Evolutionary conservation across 768 basidiomycete genomes (phyloP).

Genomic region (Auriscalpium orientale): DNA sequence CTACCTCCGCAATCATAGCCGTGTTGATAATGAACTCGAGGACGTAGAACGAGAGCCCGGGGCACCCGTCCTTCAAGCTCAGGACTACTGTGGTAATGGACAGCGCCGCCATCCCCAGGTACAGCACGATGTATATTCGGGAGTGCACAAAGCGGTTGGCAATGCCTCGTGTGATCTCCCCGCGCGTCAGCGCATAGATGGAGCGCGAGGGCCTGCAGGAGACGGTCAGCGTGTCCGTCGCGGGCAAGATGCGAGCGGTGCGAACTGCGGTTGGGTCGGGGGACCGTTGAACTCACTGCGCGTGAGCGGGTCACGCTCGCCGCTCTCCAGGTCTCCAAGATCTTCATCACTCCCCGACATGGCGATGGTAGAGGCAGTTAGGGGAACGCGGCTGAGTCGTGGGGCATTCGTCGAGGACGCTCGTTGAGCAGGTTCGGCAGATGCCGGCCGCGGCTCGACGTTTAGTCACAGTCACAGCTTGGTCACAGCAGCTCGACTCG

Average conservation of each 20-base stretch:
- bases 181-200: slow-evolving; percentile 76
- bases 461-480: background rate
- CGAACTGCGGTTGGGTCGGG: slow-evolving; percentile 18
- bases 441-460: background rate
- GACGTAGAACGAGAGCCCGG: slow-evolving; percentile 80
- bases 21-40: slow-evolving; percentile 85
- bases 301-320: slow-evolving; percentile 24
- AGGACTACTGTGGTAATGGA: slow-evolving; percentile 82
- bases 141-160: slow-evolving; percentile 90
- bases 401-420: background rate
- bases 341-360: slow-evolving; percentile 21
- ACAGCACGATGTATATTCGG: slow-evolving; percentile 78
- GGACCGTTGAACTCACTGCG: slow-evolving; percentile 7
- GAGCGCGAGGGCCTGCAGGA: slow-evolving; percentile 61
- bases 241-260: slow-evolving; percentile 7
- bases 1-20: slow-evolving; percentile 91
- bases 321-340: slow-evolving; percentile 23
- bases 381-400: background rate
- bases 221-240: slow-evolving; percentile 1
- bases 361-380: slow-evolving; percentile 1
- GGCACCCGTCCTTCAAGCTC: slow-evolving; percentile 78
- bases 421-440: background rate
- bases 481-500: slow-evolving; percentile 5
- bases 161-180: slow-evolving; percentile 77
- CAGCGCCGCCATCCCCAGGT: slow-evolving; percentile 82